Evolutionary conservation across 2,329 filamentous ascomycete species (phyloP).

Genomic region (Endoconidiophora laricicola): DNA sequence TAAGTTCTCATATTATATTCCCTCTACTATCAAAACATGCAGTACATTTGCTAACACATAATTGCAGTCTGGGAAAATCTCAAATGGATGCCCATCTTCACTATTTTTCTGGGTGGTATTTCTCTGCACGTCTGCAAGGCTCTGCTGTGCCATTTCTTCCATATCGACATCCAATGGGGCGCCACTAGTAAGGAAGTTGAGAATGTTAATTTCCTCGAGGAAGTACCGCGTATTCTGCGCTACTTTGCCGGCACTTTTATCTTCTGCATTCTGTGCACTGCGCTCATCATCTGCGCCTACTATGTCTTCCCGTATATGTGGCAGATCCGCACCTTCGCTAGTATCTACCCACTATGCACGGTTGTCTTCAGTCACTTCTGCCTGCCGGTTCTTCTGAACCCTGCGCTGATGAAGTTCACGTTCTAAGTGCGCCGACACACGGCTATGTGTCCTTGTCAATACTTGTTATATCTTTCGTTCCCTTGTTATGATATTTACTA

Average conservation of each 20-base stretch:
- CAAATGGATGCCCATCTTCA: slow-evolving; percentile 43
- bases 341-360: slow-evolving; percentile 40
- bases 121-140: slow-evolving; percentile 26
- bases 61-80: slow-evolving; percentile 34
- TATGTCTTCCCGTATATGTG: slow-evolving; percentile 32
- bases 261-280: slow-evolving; percentile 29
- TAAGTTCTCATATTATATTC: slow-evolving; percentile 16
- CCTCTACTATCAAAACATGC: slow-evolving; percentile 1
- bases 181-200: slow-evolving; percentile 43
- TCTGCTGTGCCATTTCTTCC: slow-evolving; percentile 26
- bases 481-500: background rate
- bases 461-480: background rate
- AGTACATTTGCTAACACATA: background rate
- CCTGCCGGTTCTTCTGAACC: slow-evolving; percentile 43
- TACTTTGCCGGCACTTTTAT: slow-evolving; percentile 35
- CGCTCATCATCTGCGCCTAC: slow-evolving; percentile 31
- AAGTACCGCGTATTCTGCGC: slow-evolving; percentile 36
- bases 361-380: slow-evolving; percentile 38
- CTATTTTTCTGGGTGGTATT: slow-evolving; percentile 28
- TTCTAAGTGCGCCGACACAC: slow-evolving; percentile 7
- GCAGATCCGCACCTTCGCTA: slow-evolving; percentile 39
- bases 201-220: slow-evolving; percentile 38
- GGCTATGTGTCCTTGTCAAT: background rate
- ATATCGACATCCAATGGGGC: slow-evolving; percentile 31
- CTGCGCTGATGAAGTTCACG: slow-evolving; percentile 36